A percentile compares a stretch with the other conserved stretches of the same genome.
These are phyloP conservation scores for Botrytis porri DNA, from an alignment of 2,329 filamentous ascomycete species.

Conservation along the genomic window DNA sequence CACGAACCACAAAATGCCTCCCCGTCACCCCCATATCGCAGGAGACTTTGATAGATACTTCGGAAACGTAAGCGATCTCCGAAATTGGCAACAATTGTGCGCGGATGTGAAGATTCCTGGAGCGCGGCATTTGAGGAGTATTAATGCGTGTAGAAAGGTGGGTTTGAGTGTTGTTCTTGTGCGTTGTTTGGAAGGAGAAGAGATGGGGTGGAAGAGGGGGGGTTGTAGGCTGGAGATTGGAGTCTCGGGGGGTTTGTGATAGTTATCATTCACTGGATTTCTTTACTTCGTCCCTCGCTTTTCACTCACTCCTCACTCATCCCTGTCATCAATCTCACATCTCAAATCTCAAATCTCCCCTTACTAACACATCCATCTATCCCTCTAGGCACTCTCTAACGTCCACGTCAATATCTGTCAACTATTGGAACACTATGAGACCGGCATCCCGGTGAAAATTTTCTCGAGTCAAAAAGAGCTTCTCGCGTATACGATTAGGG, in stretches of 20 bases:
- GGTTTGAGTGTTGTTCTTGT: background rate
- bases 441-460: background rate
- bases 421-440: background rate
- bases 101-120: background rate
- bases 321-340: background rate
- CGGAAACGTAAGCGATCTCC: background rate
- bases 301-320: background rate
- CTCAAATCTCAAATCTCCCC: background rate
- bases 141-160: background rate
- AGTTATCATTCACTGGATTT: background rate
- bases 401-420: constrained; percentile 6
- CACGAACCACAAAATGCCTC: background rate
- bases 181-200: background rate
- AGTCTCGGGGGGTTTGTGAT: background rate
- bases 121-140: background rate
- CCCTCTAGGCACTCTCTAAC: background rate
- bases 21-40: background rate
- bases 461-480: background rate
- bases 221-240: background rate
- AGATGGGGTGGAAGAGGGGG: background rate
- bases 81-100: constrained; percentile 15
- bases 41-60: background rate
- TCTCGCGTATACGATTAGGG: background rate
- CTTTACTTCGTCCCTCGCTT: background rate
- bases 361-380: background rate